Evolutionary conservation across 805 yeast genomes (phyloP), one percentile per base, ranked within the genome.

Genomic region (Komagataella pseudopastoris): DNA sequence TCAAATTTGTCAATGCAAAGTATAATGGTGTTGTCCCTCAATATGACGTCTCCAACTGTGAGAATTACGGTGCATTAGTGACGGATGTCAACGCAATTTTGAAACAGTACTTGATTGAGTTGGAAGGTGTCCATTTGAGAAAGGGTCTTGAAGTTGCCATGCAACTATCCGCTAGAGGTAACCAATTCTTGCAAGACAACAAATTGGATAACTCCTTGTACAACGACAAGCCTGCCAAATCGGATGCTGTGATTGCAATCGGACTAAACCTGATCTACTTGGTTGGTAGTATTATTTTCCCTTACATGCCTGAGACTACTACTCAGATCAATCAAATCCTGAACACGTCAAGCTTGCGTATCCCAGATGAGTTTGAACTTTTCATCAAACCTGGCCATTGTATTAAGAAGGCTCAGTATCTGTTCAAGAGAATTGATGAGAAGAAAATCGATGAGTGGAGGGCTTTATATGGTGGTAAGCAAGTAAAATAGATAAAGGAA

Each of bases 111-210:
- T 74, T 80, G 56, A 72, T 74, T 16, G 83, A 81, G 58, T 76
- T 90, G 85, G 96, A 88, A 65, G 75, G 75, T 43, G 86, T 81
- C 49, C 87, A 80, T 63, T 77, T 88, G 62, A 84, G 96, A 69
- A 84, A 81, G 63, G 98, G 97, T 65, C 74, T 91, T 56, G 98
- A 90, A 67, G 67, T 81, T 44, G 96, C 96, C 55, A 89, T 93
- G 96, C 75, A 86, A 36, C 72, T 93, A 52, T 85, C 96, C 53
- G 80, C 95, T 18, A 81, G 96, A 60, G 99, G 99, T 68, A 93
- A 93, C 71, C 85, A 76, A 67, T 93, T 91, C 76, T 77, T 93
- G 66, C 99, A 93, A 71, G 99, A 91, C 50, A 89, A 90, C 72
- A 90, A 90, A 71, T 77, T 93, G 60, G 98, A 91, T 68, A 93